Evolutionary conservation across 805 yeast genomes (phyloP).

Genomic region (Tetrapisispora namnaoensis): DNA sequence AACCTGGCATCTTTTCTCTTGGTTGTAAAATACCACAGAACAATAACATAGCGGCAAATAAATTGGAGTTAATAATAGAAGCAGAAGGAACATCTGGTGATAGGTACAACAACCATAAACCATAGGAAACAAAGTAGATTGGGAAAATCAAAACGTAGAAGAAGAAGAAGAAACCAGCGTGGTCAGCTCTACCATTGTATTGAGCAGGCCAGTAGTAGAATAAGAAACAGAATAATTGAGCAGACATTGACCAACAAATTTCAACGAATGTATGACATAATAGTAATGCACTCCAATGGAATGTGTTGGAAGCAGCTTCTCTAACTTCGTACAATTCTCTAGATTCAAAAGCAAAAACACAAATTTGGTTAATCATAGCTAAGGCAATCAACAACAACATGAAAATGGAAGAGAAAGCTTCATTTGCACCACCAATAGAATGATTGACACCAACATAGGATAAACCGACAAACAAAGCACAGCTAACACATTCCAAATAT

Average conservation of each 20-base stretch:
- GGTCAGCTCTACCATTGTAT: conserved; percentile 35
- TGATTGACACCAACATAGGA: conserved; percentile 52
- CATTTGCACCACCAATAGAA: conserved; percentile 54
- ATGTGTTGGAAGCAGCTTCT: conserved; percentile 64
- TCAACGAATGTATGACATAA: conserved; percentile 36
- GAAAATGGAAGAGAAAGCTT: conserved; percentile 52
- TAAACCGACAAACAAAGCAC: conserved; percentile 58
- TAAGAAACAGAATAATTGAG: conserved; percentile 37
- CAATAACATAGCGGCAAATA: conserved; percentile 45
- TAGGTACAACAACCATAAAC: conserved; percentile 40
- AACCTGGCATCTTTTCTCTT: conserved; percentile 34
- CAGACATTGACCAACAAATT: conserved; percentile 36
- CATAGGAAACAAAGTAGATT: conserved; percentile 42
- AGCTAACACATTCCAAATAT: conserved; percentile 39
- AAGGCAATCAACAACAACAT: conserved; percentile 44
- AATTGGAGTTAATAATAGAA: conserved; percentile 34
- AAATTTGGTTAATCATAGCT: conserved; percentile 51
- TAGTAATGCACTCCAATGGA: conserved; percentile 54
- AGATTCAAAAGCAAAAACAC: conserved; percentile 49
- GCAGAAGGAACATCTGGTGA: conserved; percentile 37
- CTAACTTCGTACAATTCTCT: conserved; percentile 62
- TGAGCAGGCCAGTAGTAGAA: conserved; percentile 43
- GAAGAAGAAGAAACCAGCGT: conserved; percentile 45
- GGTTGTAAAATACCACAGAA: conserved; percentile 47
- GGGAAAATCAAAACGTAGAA: conserved; percentile 41